phyloP scores from a whole-genome alignment of 2,329 filamentous ascomycete genomes.

The Pseudogymnoascus sp. region DNA sequence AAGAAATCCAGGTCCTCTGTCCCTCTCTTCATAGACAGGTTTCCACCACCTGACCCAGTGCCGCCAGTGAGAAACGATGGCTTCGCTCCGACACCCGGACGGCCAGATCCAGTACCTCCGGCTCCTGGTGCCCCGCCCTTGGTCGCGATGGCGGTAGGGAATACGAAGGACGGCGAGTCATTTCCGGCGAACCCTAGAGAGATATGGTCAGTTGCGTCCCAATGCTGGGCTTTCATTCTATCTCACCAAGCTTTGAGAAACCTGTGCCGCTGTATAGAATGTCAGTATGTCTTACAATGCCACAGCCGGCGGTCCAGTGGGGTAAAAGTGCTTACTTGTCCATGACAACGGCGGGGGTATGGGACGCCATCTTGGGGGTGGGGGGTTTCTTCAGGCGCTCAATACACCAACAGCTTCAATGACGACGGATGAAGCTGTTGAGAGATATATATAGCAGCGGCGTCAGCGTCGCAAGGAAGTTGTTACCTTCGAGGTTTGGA shows the following conservation, averaged over 20 bases:
- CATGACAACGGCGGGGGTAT: constrained; percentile 99
- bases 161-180: constrained; percentile 97
- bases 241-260: constrained; percentile 93
- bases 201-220: neutral
- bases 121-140: constrained; percentile 67
- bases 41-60: constrained; percentile 63
- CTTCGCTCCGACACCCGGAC: constrained; percentile 87
- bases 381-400: neutral
- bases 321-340: constrained; percentile 77
- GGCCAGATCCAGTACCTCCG: constrained; percentile 73
- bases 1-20: constrained; percentile 98
- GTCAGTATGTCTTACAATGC: constrained; percentile 18
- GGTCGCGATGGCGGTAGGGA: constrained; percentile 95
- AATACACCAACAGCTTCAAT: constrained; percentile 8
- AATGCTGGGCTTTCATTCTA: constrained; percentile 2
- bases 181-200: constrained; percentile 88
- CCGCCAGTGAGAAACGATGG: constrained; percentile 91
- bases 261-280: constrained; percentile 75
- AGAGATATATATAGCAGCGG: constrained; percentile 5
- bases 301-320: constrained; percentile 17
- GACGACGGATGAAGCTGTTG: neutral
- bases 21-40: constrained; percentile 84
- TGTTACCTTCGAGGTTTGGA: constrained; percentile 9
- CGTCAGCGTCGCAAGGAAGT: neutral
- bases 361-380: constrained; percentile 69